A percentile compares a stretch with the other conserved stretches of the same genome.
Conservation (phyloP, 768 basidiomycete species). For the Kockovaella imperatae region DNA sequence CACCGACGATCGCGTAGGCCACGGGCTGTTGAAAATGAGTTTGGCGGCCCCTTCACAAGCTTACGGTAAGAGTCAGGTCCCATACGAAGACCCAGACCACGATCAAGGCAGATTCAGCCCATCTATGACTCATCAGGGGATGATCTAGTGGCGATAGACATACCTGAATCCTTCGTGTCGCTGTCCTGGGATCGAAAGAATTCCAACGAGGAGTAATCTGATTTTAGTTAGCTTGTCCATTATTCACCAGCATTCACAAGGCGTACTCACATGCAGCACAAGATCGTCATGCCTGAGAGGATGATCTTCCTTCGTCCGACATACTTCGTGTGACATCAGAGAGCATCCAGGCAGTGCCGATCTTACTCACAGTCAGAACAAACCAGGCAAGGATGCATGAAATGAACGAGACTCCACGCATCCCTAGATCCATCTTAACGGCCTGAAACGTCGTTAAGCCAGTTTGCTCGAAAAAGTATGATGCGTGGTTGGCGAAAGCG, state of each 20-base stretch:
- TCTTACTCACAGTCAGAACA: not conserved
- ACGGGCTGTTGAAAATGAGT: too few relatives aligned
- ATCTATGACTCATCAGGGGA: too few relatives aligned
- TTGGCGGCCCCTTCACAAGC: too few relatives aligned
- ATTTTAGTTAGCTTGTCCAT: too few relatives aligned
- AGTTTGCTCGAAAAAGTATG: not conserved
- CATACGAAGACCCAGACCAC: slow-evolving; percentile 8
- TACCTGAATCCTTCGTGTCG: too few relatives aligned
- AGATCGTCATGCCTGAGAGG: not conserved
- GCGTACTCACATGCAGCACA: too few relatives aligned
- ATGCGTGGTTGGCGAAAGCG: not conserved
- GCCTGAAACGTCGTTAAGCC: not conserved
- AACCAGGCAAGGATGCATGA: not conserved
- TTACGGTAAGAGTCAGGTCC: slow-evolving; percentile 9
- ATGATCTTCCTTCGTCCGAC: not conserved
- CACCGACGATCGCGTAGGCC: too few relatives aligned
- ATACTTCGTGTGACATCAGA: not conserved
- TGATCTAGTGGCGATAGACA: too few relatives aligned
- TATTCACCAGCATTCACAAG: too few relatives aligned
- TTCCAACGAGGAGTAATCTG: too few relatives aligned
- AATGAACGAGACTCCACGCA: not conserved
- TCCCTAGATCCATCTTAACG: not conserved
- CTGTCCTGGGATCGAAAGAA: too few relatives aligned
- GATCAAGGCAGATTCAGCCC: slow-evolving; percentile 10
- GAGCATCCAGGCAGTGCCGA: not conserved